Evolutionary conservation across 164 flowering plant genomes (phyloP), one percentile per base, ranked within the genome.

Genomic region (Macadamia integrifolia): DNA sequence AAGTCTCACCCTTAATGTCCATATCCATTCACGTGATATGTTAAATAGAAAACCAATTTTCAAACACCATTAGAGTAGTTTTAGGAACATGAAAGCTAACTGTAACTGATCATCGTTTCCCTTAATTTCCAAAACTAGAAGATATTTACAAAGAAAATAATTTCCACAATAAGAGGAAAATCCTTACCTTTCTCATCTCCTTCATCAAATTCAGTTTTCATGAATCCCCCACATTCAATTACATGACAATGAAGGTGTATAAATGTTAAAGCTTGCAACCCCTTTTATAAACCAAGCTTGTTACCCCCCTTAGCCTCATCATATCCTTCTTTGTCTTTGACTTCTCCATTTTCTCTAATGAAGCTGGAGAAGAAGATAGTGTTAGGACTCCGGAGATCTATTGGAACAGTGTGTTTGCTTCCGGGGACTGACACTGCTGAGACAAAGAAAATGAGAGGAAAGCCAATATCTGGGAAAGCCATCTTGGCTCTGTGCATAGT

Each of bases 361-460:
- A 31, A 31, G 63, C 50, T 59, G 28, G 80, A 74, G 23, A 74
- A 74, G 80, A 77, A 74, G 71, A 17, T 66, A 5, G 59, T 52
- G 15, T n/a, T 35, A 0, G 77, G 69, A 35, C 0, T 70, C 58
- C 68, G 72, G 61, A 70, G 35, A 58, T 15, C 69, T 6, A 1
- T 66, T 6, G 32, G 49, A 32, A 72, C 64, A 3, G 9, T 65
- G 68, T 71, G 79, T 72, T 69, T 68, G 7, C 43, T 65, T 74
- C 67, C 23, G 70, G 44, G 14, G 18, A 4, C 50, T 11, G 75
- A 74, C 23, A 23, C 23, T 3, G 61, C 58, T 15, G 73, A 74
- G 40, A 30, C 62, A 4, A 82, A 68, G 73, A 89, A 84, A 68
- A 90, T 88, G 92, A 70, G 92, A 46, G 89, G 79, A 31, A 87